Evolutionary conservation across 1,139 yeast genomes (phyloP), one percentile per base, ranked within the genome.

Genomic region (Nakaseomyces nivariensis): DNA sequence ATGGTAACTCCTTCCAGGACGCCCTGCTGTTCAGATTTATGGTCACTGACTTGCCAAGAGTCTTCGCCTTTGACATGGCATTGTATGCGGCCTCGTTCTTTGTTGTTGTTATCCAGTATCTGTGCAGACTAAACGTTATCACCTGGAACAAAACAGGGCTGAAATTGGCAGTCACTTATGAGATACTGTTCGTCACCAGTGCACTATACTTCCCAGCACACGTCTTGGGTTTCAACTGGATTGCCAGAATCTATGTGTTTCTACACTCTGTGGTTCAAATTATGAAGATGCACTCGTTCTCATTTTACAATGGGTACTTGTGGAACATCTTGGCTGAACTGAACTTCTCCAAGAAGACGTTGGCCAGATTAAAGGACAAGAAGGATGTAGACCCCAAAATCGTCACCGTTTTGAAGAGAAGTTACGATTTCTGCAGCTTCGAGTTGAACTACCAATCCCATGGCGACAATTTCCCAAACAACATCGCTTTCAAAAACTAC

Each of bases 281-380:
- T 54, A 90, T 90, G 97, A 90, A 90, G 64, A 83, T 82, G 80
- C 96, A 90, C 64, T 87, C 96, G 3, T 90, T 82, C 62, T 85
- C 85, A 1, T 87, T 83, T 59, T 89, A 82, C 68, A 88, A 89
- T 63, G 97, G 97, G 0, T 87, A 89, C 63, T 69, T 89, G 49
- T 86, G 95, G 90, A 70, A 67, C 36, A 76, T 84, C 34, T 61
- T 63, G 31, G 67, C 71, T n/a, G 95, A 85, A 58, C 69, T 83
- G 46, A 58, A 72, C 6, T 73, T 70, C 51, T 77, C 87, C 4
- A 58, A 70, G 60, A 57, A 57, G 3, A 56, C 58, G 22, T 37
- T 65, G 8, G 57, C 61, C 24, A 66, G 64, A 52, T 54, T 54
- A 32, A 56, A 54, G 24, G 58, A 58, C 4, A 10, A 47, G 6